These are phyloP conservation scores for Cryphonectria naterciae DNA, from an alignment of 2,329 filamentous ascomycete genomes.

Conservation along the genomic window DNA sequence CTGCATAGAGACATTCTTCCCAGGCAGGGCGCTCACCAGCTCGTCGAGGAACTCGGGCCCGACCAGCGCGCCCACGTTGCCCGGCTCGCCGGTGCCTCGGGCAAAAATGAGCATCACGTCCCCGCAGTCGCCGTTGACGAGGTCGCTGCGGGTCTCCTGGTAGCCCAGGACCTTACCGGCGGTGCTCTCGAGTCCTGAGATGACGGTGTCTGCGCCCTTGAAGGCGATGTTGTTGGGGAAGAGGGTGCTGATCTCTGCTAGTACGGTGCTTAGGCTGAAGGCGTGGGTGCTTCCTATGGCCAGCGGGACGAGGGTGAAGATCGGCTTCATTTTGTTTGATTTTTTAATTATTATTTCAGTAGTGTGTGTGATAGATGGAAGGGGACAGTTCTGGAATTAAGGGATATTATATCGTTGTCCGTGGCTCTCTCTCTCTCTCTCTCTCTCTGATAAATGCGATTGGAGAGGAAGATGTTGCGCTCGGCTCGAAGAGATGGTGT, in stretches of 20 bases:
- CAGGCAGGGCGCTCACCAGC: slow-evolving; percentile 28
- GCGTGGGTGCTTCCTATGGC: slow-evolving; percentile 2
- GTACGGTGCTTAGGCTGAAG: background rate
- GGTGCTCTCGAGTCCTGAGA: background rate
- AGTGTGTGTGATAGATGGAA: background rate
- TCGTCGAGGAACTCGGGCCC: slow-evolving; percentile 35
- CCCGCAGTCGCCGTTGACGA: slow-evolving; percentile 22
- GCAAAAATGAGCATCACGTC: slow-evolving; percentile 37
- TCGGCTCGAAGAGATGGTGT: background rate
- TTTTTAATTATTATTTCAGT: background rate
- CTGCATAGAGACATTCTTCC: slow-evolving; percentile 32
- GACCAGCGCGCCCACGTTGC: slow-evolving; percentile 35
- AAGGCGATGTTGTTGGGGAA: slow-evolving; percentile 25
- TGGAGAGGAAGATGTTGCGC: background rate
- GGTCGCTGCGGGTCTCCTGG: slow-evolving; percentile 23
- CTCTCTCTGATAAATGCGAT: background rate
- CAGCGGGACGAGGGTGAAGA: background rate
- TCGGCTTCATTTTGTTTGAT: background rate
- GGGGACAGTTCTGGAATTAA: background rate
- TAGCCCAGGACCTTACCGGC: slow-evolving; percentile 19
- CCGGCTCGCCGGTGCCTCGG: slow-evolving; percentile 36
- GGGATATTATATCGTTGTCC: background rate
- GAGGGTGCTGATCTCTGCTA: slow-evolving; percentile 6
- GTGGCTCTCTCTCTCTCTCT: background rate
- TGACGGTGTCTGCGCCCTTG: slow-evolving; percentile 17